Base-by-base conservation (phyloP, 768 basidiomycete genomes). In the Rhodotorula diobovata region DNA sequence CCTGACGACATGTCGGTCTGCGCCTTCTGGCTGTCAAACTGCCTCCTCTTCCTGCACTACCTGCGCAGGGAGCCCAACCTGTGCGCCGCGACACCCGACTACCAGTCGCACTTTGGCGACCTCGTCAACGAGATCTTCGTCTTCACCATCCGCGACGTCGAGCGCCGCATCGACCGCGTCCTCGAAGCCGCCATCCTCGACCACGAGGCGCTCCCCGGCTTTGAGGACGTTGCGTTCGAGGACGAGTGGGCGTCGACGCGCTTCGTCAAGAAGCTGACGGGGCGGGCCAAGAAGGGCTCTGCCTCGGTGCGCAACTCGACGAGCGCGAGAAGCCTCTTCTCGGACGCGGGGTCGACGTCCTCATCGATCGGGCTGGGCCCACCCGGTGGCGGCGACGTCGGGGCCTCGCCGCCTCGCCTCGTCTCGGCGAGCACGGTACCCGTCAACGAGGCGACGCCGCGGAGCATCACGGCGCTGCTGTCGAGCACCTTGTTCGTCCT, bases 81-180 rank as follows among this genome's bases (percentile, higher is more conserved):
- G 32, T 23, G 50, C 28, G 21, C 41, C n/a, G 60, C 66, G 12
- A 74, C 77, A 5, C 3, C 21, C 41, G 66, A 61, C 32, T 72
- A 64, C 54, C 70, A 94, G 68, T 86, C 87, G 61, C 85, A 95
- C 76, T 86, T 97, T 65, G 90, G 93, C 80, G 93, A 96, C 81
- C 87, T 95, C 34, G 85, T 96, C 66, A 93, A 95, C 80, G 93
- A 94, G 46, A 89, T 96, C 56, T 96, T 93, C 75, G 96, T 97
- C 34, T 96, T 97, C 80, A 87, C 98, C 75, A 95, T 97, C 72
- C 90, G 96, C 63, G 88, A 90, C 74, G 89, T 90, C 15, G 96
- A 99, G 80, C 85, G 89, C 63, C 86, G 86, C 73, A 90, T 97
- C 80, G 95, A 98, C 79, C 84, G 87, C 60, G 81, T 96, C 37